Conservation (phyloP, 805 yeast species). For the Kodamaea restingae region DNA sequence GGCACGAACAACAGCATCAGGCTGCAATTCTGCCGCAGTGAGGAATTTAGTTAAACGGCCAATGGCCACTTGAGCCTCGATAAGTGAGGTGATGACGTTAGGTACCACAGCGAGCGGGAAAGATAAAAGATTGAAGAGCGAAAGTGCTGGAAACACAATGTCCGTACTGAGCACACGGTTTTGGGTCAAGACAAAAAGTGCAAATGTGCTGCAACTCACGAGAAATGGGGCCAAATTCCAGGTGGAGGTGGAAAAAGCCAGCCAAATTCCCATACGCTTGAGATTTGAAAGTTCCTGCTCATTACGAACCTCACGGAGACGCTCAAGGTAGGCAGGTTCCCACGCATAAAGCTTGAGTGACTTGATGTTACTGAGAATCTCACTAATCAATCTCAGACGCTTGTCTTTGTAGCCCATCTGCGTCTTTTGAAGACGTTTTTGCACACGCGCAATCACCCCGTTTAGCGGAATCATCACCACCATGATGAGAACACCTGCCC, state of each 20-base stretch:
- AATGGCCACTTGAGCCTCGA: constrained; percentile 86
- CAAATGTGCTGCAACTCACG: constrained; percentile 88
- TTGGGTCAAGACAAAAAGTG: constrained; percentile 60
- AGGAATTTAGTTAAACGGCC: constrained; percentile 72
- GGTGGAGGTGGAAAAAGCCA: constrained; percentile 67
- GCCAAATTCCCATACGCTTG: constrained; percentile 65
- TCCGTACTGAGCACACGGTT: constrained; percentile 78
- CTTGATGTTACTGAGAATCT: constrained; percentile 85
- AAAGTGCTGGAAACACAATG: constrained; percentile 84
- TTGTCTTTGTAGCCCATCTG: constrained; percentile 92
- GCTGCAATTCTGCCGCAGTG: constrained; percentile 73
- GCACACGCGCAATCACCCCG: constrained; percentile 60
- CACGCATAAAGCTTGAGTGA: constrained; percentile 92
- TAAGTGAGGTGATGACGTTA: constrained; percentile 75
- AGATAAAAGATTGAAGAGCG: constrained; percentile 79
- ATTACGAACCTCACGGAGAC: constrained; percentile 78
- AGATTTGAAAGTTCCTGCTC: constrained; percentile 78
- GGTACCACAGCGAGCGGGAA: constrained; percentile 95
- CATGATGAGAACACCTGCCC: constrained; percentile 89
- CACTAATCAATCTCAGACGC: constrained; percentile 84
- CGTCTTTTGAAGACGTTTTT: constrained; percentile 68
- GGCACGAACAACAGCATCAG: constrained; percentile 61
- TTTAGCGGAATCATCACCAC: constrained; percentile 76
- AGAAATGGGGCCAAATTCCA: constrained; percentile 86
- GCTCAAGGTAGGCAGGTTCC: constrained; percentile 81